These are phyloP conservation scores for Taphrina populina DNA, from an alignment of 1,139 yeast genomes.

Conservation along the genomic window DNA sequence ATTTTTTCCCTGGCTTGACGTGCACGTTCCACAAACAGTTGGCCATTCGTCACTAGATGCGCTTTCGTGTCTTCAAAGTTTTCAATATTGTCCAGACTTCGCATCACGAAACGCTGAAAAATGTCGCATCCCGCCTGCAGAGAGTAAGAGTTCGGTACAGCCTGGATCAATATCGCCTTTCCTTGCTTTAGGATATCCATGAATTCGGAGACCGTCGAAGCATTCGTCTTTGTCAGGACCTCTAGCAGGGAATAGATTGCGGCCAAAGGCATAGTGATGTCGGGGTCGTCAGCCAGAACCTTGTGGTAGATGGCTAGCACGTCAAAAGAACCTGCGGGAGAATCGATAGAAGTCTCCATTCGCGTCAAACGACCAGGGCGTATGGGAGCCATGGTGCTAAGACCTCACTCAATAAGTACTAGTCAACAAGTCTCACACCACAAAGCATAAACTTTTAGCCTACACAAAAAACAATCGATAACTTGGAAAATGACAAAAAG, in stretches of 20 bases:
- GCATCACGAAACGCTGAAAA: slow-evolving; percentile 85
- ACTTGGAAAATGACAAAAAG: no score
- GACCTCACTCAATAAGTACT: no score
- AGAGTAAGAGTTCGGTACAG: slow-evolving; percentile 87
- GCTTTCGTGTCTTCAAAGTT: slow-evolving; percentile 95
- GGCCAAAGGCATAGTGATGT: slow-evolving; percentile 98
- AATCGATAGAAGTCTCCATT: slow-evolving; percentile 26
- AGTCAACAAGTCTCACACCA: no score
- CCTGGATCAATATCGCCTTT: slow-evolving; percentile 66
- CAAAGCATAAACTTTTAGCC: no score
- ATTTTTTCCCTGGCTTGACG: slow-evolving; percentile 83
- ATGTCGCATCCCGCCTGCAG: slow-evolving; percentile 96
- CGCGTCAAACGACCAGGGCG: slow-evolving; percentile 25
- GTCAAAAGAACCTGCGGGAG: slow-evolving; percentile 34
- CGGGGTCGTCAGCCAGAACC: slow-evolving; percentile 35
- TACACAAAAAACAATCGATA: no score
- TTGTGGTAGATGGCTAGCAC: slow-evolving; percentile 33
- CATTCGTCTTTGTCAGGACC: slow-evolving; percentile 69
- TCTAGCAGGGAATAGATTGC: slow-evolving; percentile 94
- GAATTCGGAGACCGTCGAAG: slow-evolving; percentile 89
- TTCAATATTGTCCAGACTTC: slow-evolving; percentile 76
- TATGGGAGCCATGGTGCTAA: slow-evolving; percentile 12
- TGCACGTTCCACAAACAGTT: slow-evolving; percentile 85
- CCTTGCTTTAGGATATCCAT: slow-evolving; percentile 77
- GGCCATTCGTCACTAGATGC: slow-evolving; percentile 90